phyloP scores from a whole-genome alignment of 345 rosid genomes.

The Linum usitatissimum region DNA sequence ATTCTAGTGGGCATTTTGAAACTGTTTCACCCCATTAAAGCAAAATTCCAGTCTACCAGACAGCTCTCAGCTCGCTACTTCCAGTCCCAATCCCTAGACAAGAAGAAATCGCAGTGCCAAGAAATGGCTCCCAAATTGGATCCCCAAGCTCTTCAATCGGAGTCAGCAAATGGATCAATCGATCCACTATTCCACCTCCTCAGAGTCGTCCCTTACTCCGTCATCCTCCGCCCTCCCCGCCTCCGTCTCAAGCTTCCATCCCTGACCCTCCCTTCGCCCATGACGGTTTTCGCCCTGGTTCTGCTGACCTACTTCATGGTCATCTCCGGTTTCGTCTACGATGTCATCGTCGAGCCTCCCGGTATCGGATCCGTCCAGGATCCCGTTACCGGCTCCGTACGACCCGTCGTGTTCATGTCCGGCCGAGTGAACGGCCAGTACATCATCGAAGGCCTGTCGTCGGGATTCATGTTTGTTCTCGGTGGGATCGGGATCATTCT shows the following conservation, averaged over 20 bases:
- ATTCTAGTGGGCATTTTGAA: no score
- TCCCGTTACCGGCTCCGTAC: neutral
- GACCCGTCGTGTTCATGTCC: slow-evolving; percentile 3
- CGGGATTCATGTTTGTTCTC: slow-evolving; percentile 1
- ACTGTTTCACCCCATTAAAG: no score
- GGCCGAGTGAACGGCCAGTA: neutral
- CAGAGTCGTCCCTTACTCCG: neutral
- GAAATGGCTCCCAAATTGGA: slow-evolving; percentile 3
- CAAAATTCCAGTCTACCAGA: no score
- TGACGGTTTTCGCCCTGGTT: neutral
- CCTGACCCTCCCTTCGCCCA: neutral
- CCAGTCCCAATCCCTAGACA: no score
- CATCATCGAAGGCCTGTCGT: neutral
- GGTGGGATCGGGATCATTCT: neutral
- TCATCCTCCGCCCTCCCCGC: slow-evolving; percentile 1
- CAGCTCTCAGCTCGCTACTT: no score
- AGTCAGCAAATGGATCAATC: neutral
- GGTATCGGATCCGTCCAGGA: slow-evolving; percentile 3
- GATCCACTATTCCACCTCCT: slow-evolving; percentile 3
- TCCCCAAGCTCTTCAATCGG: neutral
- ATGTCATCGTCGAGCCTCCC: slow-evolving; percentile 4
- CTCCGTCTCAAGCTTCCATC: slow-evolving; percentile 4
- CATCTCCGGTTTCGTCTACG: slow-evolving; percentile 3
- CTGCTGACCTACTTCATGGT: neutral
- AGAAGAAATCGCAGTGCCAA: no score